Conservation (phyloP, 208 protist species). For the Angomonas ambiguus region DNA sequence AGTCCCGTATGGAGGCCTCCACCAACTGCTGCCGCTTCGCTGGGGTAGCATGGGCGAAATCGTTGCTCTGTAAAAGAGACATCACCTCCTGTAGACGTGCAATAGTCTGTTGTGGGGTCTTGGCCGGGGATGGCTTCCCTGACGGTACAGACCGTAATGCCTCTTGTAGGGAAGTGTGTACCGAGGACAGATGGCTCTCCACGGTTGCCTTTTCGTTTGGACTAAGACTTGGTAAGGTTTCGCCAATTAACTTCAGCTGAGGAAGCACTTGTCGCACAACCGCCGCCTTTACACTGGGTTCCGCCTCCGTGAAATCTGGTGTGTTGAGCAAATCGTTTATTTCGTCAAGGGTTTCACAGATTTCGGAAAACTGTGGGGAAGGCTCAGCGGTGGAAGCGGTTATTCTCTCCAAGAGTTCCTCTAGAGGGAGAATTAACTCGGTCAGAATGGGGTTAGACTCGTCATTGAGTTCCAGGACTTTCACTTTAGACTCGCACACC, state of each 20-base stretch:
- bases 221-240: conserved; percentile 27
- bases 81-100: conserved; percentile 38
- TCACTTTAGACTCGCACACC: conserved; percentile 24
- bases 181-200: conserved; percentile 15
- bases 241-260: conserved; percentile 44
- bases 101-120: conserved; percentile 21
- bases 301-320: conserved; percentile 25
- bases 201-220: conserved; percentile 28
- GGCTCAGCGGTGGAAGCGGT: conserved; percentile 6
- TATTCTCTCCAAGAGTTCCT: conserved; percentile 36
- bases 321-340: conserved; percentile 40
- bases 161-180: background rate
- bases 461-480: conserved; percentile 11
- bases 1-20: conserved; percentile 2
- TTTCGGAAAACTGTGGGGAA: conserved; percentile 25
- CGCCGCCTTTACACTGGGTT: conserved; percentile 17
- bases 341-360: conserved; percentile 28
- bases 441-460: conserved; percentile 18
- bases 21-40: conserved; percentile 23
- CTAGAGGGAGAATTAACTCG: conserved; percentile 49
- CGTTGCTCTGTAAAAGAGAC: conserved; percentile 27
- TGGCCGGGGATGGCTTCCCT: background rate
- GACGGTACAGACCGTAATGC: background rate
- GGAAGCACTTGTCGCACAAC: conserved; percentile 29
- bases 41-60: conserved; percentile 26